phyloP scores from a whole-genome alignment of 306 rosid genomes.

The Cicer chorassanicum region DNA sequence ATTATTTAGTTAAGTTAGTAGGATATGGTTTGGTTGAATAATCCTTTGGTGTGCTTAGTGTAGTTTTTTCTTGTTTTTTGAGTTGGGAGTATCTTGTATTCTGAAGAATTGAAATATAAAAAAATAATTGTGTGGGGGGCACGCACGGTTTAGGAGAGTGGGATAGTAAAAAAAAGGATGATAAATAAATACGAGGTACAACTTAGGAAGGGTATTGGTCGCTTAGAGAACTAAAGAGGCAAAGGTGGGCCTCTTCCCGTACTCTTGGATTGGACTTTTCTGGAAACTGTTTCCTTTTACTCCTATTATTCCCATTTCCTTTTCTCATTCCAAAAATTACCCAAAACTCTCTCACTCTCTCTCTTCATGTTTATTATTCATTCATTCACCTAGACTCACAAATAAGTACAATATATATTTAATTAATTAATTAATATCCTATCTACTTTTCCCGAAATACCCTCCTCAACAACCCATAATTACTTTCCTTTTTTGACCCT shows the following conservation, averaged over 20 bases:
- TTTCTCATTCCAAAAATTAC: slow-evolving; percentile 56
- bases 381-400: too few species aligned
- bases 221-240: slow-evolving; percentile 68
- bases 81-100: too few species aligned
- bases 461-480: slow-evolving; percentile 6
- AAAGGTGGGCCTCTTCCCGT: slow-evolving; percentile 95
- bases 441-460: slow-evolving; percentile 41
- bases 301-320: slow-evolving; percentile 64
- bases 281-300: slow-evolving; percentile 69
- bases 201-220: slow-evolving; percentile 59
- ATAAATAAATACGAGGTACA: slow-evolving; percentile 71
- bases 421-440: neutral
- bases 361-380: neutral
- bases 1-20: too few species aligned
- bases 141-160: slow-evolving; percentile 50
- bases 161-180: slow-evolving; percentile 8
- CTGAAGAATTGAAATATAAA: too few species aligned
- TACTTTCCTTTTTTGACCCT: slow-evolving; percentile 43
- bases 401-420: neutral
- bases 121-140: neutral
- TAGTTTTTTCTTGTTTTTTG: too few species aligned
- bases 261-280: slow-evolving; percentile 95
- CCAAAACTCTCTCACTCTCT: slow-evolving; percentile 25
- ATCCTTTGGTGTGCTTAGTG: too few species aligned
- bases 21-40: too few species aligned